Evolutionary conservation across 495 filamentous ascomycete species (phyloP), one percentile per base, ranked within the genome.

Genomic region (Lepraria neglecta): DNA sequence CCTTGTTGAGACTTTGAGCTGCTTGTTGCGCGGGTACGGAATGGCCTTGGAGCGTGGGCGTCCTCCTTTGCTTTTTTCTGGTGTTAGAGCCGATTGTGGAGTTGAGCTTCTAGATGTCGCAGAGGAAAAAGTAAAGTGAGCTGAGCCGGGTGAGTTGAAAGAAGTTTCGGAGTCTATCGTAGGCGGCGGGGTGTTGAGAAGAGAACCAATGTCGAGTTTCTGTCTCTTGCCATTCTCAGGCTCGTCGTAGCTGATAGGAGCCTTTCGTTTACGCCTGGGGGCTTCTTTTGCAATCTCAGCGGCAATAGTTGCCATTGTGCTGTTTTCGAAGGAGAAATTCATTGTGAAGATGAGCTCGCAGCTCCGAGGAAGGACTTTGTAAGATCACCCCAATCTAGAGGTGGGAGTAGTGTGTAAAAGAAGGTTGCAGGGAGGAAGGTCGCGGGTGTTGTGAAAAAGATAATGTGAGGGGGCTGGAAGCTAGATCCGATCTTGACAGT

Each of bases 1-100:
- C 28, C 57, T 63, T 1, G 63, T 65, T 12, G 45, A 59, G 11
- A 35, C 60, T 53, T 63, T 65, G n/a, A 43, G 60, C 17, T 54
- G 31, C n/a, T 24, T 50, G 17, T 66, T 51, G 6, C 21, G 51
- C n/a, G 42, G 38, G 31, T 31, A 44, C 35, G 35, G 45, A 11
- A 24, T 55, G 35, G 7, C 7, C 14, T 62, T 59, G 31, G 24
- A 12, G 7, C 46, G 28, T 6, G 60, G 64, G 33, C 56, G 63
- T 28, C 63, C 63, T 35, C 57, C 47, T 19, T 56, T 61, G 5
- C 17, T 59, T 6, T 50, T 38, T 24, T 60, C 6, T 31, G 54
- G 19, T 6, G 3, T 19, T 7, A 38, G n/a, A 11, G 51, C 10
- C 15, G 24, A 4, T 21, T 5, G 30, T n/a, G 42, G 45, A 17